These are phyloP conservation scores for Anisodus acutangulus DNA, from an alignment of 257 asterid species.

Conservation along the genomic window DNA sequence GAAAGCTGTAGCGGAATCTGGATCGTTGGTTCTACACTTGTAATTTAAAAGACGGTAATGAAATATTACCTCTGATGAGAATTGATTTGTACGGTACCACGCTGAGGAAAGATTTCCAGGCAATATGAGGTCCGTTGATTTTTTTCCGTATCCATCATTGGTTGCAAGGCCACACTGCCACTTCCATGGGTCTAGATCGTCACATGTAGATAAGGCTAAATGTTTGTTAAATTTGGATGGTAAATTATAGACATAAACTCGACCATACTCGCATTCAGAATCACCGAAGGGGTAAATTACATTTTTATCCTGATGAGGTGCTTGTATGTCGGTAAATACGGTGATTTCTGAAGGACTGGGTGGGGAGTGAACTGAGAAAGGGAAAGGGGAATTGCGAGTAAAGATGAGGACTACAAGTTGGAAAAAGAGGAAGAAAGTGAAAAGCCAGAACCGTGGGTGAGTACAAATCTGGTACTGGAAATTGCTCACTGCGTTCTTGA, in stretches of 20 bases:
- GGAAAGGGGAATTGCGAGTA: slow-evolving; percentile 52
- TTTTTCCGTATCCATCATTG: slow-evolving; percentile 78
- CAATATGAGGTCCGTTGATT: slow-evolving; percentile 50
- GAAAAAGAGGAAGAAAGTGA: slow-evolving; percentile 61
- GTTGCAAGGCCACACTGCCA: slow-evolving; percentile 89
- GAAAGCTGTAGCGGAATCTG: slow-evolving; percentile 81
- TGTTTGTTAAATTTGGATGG: slow-evolving; percentile 65
- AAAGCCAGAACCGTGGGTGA: slow-evolving; percentile 69
- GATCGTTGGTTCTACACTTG: slow-evolving; percentile 67
- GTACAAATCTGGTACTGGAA: slow-evolving; percentile 50
- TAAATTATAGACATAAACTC: slow-evolving; percentile 74
- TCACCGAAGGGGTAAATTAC: slow-evolving; percentile 23
- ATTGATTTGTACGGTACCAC: slow-evolving; percentile 91
- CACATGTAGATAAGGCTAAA: slow-evolving; percentile 52
- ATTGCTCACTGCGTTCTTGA: slow-evolving; percentile 32
- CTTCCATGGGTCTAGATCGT: slow-evolving; percentile 76
- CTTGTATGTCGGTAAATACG: slow-evolving; percentile 10
- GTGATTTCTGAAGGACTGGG: slow-evolving; percentile 27
- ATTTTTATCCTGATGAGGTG: neutral
- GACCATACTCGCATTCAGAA: slow-evolving; percentile 74
- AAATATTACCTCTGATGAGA: slow-evolving; percentile 65
- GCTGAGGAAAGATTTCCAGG: slow-evolving; percentile 62
- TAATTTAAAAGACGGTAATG: slow-evolving; percentile 71
- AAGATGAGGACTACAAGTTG: slow-evolving; percentile 58
- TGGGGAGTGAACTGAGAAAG: slow-evolving; percentile 37